Evolutionary conservation across 2,329 filamentous ascomycete species (phyloP).

Genomic region (Venturia aucupariae): DNA sequence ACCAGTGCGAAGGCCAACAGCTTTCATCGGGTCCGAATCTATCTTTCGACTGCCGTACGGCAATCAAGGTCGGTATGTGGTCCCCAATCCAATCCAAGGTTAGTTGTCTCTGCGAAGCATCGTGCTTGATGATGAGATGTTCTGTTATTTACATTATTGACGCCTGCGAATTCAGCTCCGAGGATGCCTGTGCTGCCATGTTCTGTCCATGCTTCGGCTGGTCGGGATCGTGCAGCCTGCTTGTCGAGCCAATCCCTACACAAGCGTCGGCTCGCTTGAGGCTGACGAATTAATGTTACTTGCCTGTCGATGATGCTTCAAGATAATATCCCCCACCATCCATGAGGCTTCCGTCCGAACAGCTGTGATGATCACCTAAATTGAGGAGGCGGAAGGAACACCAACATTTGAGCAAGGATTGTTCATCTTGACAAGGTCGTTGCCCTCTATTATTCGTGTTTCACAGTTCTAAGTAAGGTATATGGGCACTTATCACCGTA

Average conservation of each 20-base stretch:
- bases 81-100: too few species aligned
- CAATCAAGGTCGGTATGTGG: not conserved
- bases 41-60: not conserved
- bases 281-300: slow-evolving; percentile 27
- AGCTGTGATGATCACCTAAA: not conserved
- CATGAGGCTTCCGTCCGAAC: not conserved
- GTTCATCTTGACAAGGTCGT: not conserved
- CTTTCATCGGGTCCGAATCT: not conserved
- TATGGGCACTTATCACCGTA: not conserved
- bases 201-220: slow-evolving; percentile 42
- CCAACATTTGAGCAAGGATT: not conserved
- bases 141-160: slow-evolving; percentile 64
- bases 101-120: slow-evolving; percentile 43
- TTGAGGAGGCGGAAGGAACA: not conserved
- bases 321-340: too few species aligned
- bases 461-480: too few species aligned
- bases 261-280: slow-evolving; percentile 32
- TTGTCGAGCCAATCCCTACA: too few species aligned
- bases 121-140: slow-evolving; percentile 42
- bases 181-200: slow-evolving; percentile 61
- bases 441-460: not conserved
- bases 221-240: too few species aligned
- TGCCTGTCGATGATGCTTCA: too few species aligned
- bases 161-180: slow-evolving; percentile 68
- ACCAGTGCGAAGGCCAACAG: not conserved